Evolutionary conservation across 1,139 yeast species (phyloP).

Genomic region (Candida sp.): DNA sequence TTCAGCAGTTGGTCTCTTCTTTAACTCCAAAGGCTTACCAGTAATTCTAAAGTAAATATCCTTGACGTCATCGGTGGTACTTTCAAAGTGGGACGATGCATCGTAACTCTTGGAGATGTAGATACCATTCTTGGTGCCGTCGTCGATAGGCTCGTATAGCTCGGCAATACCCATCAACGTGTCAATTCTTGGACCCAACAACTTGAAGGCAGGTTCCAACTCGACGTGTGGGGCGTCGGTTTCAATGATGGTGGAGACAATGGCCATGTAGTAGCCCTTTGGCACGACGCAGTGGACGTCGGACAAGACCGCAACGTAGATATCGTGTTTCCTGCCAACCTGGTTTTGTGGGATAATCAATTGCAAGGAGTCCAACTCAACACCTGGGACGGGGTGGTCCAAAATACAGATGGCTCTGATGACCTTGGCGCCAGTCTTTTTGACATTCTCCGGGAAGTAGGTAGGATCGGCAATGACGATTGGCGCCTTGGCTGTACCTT

Average conservation of each 20-base stretch:
- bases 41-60: conserved; percentile 91
- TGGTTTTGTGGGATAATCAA: conserved; percentile 97
- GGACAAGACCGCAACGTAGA: conserved; percentile 91
- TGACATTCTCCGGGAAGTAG: conserved; percentile 91
- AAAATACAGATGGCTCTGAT: conserved; percentile 95
- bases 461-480: conserved; percentile 98
- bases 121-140: conserved; percentile 81
- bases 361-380: conserved; percentile 91
- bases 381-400: conserved; percentile 88
- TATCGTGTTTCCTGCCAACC: conserved; percentile 91
- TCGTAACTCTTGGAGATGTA: conserved; percentile 91
- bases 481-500: conserved; percentile 92
- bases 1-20: conserved; percentile 70
- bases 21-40: conserved; percentile 89
- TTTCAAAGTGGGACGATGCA: conserved; percentile 94
- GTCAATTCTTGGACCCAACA: conserved; percentile 79
- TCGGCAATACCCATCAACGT: conserved; percentile 98
- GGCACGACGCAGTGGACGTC: conserved; percentile 92
- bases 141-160: conserved; percentile 83
- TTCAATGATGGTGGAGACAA: conserved; percentile 93
- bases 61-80: conserved; percentile 96
- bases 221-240: conserved; percentile 94
- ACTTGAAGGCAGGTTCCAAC: conserved; percentile 92
- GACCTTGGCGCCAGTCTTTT: conserved; percentile 83
- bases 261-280: conserved; percentile 90